phyloP scores from a whole-genome alignment of 192 early-diverging fungal genomes.

The Mycoemilia scoparia region DNA sequence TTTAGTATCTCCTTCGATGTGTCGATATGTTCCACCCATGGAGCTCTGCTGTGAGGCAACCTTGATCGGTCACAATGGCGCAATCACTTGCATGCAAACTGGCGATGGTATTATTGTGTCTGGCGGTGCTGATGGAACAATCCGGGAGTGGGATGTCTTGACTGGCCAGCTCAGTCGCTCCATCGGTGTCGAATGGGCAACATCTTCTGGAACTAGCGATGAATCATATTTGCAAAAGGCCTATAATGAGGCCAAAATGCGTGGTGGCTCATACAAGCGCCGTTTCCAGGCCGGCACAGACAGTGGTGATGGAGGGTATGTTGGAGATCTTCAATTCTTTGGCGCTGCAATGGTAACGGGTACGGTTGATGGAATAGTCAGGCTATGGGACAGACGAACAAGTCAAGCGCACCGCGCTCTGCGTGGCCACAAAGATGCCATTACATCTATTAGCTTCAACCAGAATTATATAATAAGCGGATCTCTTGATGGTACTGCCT shows the following conservation, averaged over 20 bases:
- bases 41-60: conserved; percentile 19
- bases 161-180: conserved; percentile 42
- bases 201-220: no score
- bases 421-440: conserved; percentile 39
- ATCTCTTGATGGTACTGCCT: conserved; percentile 39
- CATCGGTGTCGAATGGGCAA: conserved; percentile 53
- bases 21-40: conserved; percentile 5
- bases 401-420: conserved; percentile 54
- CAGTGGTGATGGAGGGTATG: conserved; percentile 29
- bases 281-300: conserved; percentile 11
- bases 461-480: conserved; percentile 53
- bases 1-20: conserved; percentile 24
- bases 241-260: no score
- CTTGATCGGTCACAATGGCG: conserved; percentile 13
- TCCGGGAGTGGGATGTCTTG: conserved; percentile 59
- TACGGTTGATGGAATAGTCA: conserved; percentile 47
- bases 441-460: conserved; percentile 47
- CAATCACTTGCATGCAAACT: conserved; percentile 27
- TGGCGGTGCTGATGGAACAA: conserved; percentile 55
- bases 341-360: conserved; percentile 55
- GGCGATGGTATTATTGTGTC: conserved; percentile 23
- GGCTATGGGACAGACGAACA: conserved; percentile 67
- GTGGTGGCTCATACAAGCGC: background rate
- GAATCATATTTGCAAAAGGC: no score
- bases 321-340: conserved; percentile 56